Evolutionary conservation across 208 protist species (phyloP).

Genomic region (Acanthamoeba triangularis): DNA sequence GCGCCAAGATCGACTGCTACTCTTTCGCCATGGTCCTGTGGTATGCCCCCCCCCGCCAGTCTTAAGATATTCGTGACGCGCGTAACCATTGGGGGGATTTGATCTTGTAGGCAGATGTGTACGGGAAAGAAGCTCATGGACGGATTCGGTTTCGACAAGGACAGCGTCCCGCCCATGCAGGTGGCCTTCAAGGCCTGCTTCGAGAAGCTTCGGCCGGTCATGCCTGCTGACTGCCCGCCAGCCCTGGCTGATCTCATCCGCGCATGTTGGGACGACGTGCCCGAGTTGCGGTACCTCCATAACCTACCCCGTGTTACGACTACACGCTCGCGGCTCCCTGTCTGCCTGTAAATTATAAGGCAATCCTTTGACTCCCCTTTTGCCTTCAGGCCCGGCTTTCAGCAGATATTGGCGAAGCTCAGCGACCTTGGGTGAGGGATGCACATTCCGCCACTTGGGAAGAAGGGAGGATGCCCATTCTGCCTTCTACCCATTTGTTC

Average conservation of each 20-base stretch:
- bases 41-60: background rate
- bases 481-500: too few relatives aligned
- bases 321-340: too few relatives aligned
- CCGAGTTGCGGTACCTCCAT: background rate
- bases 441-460: too few relatives aligned
- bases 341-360: too few relatives aligned
- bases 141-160: background rate
- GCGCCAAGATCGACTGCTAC: slow-evolving; percentile 43
- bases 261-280: background rate
- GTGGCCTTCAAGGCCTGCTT: slow-evolving; percentile 25
- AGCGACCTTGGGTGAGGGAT: background rate
- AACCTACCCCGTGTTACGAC: too few relatives aligned
- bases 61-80: background rate
- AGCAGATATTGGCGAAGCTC: background rate
- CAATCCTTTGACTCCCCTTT: too few relatives aligned
- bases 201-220: background rate
- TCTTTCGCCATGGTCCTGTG: slow-evolving; percentile 45
- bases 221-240: background rate
- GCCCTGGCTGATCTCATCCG: background rate
- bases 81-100: background rate
- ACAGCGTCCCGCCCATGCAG: background rate
- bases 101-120: slow-evolving; percentile 13
- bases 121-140: slow-evolving; percentile 45
- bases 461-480: too few relatives aligned
- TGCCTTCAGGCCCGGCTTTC: too few relatives aligned